A percentile compares a stretch with the other conserved stretches of the same genome.
phyloP scores from a whole-genome alignment of 768 basidiomycete species.

The Phylloporus sp. region DNA sequence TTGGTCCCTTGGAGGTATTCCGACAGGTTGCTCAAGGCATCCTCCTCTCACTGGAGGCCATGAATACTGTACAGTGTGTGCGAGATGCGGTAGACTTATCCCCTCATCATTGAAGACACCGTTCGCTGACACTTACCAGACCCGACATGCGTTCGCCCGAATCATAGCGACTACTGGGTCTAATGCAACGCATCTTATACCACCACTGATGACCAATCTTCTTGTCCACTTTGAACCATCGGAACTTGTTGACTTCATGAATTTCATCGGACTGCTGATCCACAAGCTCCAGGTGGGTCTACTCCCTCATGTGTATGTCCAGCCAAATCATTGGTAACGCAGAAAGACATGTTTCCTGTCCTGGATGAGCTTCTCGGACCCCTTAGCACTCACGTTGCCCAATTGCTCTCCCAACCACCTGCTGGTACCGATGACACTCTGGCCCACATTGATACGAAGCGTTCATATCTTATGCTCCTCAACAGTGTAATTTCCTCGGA shows the following conservation, averaged over 20 bases:
- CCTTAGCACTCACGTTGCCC: slow-evolving; percentile 76
- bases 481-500: slow-evolving; percentile 78
- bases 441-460: slow-evolving; percentile 76
- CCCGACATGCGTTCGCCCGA: slow-evolving; percentile 89
- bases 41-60: slow-evolving; percentile 78
- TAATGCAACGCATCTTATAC: slow-evolving; percentile 81
- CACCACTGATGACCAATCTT: slow-evolving; percentile 85
- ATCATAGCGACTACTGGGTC: slow-evolving; percentile 88
- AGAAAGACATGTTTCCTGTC: slow-evolving; percentile 85
- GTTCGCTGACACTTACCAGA: slow-evolving; percentile 43
- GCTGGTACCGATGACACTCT: slow-evolving; percentile 85
- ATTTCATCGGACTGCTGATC: slow-evolving; percentile 87
- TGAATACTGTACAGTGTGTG: slow-evolving; percentile 83
- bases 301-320: neutral
- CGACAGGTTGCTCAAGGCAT: slow-evolving; percentile 83
- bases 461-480: slow-evolving; percentile 81
- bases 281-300: slow-evolving; percentile 79
- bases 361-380: slow-evolving; percentile 89
- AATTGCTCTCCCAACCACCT: slow-evolving; percentile 75
- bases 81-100: slow-evolving; percentile 77
- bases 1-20: slow-evolving; percentile 77
- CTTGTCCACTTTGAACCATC: slow-evolving; percentile 87
- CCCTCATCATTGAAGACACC: neutral
- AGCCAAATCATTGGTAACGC: slow-evolving; percentile 1
- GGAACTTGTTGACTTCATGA: slow-evolving; percentile 93